Evolutionary conservation across 257 asterid genomes (phyloP).

Genomic region (Solanum chiquidenum): DNA sequence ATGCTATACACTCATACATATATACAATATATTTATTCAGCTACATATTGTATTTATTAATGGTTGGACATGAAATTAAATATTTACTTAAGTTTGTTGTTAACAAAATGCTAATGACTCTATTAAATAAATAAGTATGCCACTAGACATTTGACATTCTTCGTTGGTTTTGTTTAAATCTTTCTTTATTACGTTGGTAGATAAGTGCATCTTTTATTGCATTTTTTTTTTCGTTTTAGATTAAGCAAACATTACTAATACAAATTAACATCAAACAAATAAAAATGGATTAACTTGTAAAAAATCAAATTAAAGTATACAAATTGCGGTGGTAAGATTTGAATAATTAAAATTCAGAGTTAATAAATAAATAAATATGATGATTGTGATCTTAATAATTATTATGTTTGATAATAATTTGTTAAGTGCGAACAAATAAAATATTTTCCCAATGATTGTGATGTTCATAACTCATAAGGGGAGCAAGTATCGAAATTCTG

Average conservation of each 20-base stretch:
- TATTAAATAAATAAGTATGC: not conserved
- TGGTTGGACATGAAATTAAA: not conserved
- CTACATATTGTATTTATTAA: not conserved
- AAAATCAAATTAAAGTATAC: not conserved
- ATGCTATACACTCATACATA: not conserved
- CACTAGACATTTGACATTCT: not conserved
- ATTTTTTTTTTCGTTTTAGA: not conserved
- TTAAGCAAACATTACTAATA: not conserved
- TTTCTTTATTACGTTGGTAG: not conserved
- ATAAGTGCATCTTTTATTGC: not conserved
- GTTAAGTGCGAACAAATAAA: not conserved
- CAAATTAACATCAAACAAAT: not conserved
- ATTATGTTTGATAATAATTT: too few relatives aligned
- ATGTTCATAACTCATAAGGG: conserved; percentile 7
- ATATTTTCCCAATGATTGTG: not conserved
- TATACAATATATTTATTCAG: not conserved
- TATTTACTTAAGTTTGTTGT: not conserved
- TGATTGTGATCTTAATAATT: too few relatives aligned
- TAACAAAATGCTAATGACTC: not conserved
- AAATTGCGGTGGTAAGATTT: not conserved
- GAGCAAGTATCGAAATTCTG: conserved; percentile 74
- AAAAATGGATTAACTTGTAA: not conserved
- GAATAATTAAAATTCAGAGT: not conserved
- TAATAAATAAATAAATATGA: not conserved
- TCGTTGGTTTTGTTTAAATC: not conserved